These are phyloP conservation scores for Pichia cabralensis DNA, from an alignment of 805 yeast species.

Conservation along the genomic window DNA sequence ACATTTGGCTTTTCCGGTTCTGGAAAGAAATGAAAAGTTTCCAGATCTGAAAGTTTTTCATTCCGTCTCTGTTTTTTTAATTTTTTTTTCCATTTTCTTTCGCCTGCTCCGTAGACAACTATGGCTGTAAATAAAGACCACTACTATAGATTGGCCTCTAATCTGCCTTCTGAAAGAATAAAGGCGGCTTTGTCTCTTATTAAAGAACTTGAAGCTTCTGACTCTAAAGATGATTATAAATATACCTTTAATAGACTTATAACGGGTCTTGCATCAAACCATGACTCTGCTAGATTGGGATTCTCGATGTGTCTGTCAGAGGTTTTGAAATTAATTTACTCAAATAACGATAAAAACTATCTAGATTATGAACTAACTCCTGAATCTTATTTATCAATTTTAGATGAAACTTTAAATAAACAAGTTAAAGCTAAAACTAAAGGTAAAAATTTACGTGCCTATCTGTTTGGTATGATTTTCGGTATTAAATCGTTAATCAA, in stretches of 20 bases:
- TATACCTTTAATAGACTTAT: slow-evolving; percentile 73
- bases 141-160: slow-evolving; percentile 71
- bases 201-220: slow-evolving; percentile 40
- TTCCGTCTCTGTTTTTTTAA: background rate
- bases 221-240: slow-evolving; percentile 54
- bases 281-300: slow-evolving; percentile 80
- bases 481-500: slow-evolving; percentile 71
- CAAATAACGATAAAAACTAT: too few relatives aligned
- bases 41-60: too few relatives aligned
- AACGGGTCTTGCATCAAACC: slow-evolving; percentile 71
- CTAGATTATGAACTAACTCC: slow-evolving; percentile 12
- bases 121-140: slow-evolving; percentile 61
- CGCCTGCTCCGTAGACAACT: slow-evolving; percentile 4
- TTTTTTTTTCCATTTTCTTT: background rate
- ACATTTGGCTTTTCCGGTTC: too few relatives aligned
- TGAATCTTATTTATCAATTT: slow-evolving; percentile 27
- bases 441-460: slow-evolving; percentile 77
- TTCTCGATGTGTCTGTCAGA: slow-evolving; percentile 84
- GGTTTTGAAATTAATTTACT: slow-evolving; percentile 30
- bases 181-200: slow-evolving; percentile 60
- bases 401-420: slow-evolving; percentile 28
- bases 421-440: slow-evolving; percentile 37
- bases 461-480: slow-evolving; percentile 73
- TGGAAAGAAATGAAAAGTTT: too few relatives aligned
- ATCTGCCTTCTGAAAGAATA: slow-evolving; percentile 60